Evolutionary conservation across 2,329 filamentous ascomycete genomes (phyloP).

Genomic region (Aaosphaeria arxii): DNA sequence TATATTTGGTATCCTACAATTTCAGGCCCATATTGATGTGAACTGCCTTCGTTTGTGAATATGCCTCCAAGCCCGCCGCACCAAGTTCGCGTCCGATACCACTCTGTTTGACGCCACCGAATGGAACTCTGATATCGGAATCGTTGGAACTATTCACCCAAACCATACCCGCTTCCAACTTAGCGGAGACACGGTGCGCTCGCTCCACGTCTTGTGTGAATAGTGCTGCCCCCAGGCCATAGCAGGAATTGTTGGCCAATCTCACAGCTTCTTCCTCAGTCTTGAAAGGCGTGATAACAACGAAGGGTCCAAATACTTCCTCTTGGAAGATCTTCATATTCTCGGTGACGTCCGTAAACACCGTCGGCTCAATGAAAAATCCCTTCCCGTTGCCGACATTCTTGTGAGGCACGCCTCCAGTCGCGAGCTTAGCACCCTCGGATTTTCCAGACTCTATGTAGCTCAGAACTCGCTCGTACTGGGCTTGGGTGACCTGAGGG

Average conservation of each 20-base stretch:
- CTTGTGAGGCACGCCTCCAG: constrained; percentile 21
- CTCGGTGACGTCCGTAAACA: constrained; percentile 27
- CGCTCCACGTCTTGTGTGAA: constrained; percentile 23
- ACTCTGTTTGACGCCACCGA: constrained; percentile 33
- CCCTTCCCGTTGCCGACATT: constrained; percentile 12
- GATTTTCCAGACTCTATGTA: constrained; percentile 22
- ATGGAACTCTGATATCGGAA: constrained; percentile 17
- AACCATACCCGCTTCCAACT: constrained; percentile 30
- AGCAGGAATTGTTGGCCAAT: constrained; percentile 30
- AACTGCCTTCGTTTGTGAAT: constrained; percentile 31
- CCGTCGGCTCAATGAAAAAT: constrained; percentile 26
- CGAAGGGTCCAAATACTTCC: constrained; percentile 32
- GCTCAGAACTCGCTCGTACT: constrained; percentile 22
- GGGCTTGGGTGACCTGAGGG: constrained; percentile 24
- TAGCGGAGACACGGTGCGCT: constrained; percentile 24
- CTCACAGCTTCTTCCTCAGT: constrained; percentile 30
- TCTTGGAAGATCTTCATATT: constrained; percentile 25
- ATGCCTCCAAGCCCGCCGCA: constrained; percentile 24
- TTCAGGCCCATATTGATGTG: constrained; percentile 15
- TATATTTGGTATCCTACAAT: neutral
- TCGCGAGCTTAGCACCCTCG: constrained; percentile 33
- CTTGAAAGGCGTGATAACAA: constrained; percentile 28
- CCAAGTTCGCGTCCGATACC: constrained; percentile 33
- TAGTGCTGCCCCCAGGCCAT: constrained; percentile 22
- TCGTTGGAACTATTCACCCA: constrained; percentile 24